Evolutionary conservation across 129 eudicot species (phyloP), one percentile per base, ranked within the genome.

Genomic region (Flaveria trinervia): DNA sequence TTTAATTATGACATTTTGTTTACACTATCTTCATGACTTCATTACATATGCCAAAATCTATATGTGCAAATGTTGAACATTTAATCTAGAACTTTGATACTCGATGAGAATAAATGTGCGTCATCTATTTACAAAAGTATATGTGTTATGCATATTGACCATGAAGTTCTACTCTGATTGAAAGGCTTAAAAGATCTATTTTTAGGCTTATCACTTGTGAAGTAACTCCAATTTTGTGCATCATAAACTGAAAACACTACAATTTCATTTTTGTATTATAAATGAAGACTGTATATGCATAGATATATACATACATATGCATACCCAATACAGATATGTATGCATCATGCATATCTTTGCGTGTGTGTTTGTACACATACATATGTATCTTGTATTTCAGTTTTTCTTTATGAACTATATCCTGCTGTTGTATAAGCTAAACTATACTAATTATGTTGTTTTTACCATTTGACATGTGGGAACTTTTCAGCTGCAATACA

Each of bases 401-500:
- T 14, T 65, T 39, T 39, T 15, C 26, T 30, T 8, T 41, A n/a
- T 9, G 18, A 17, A 43, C 0, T 11, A 18, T 43, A 11, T 10
- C 48, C 30, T 28, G 2, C 30, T 28, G 30, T 28, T 28, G 30
- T 3, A 28, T 28, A n/a, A n/a, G n/a, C n/a, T n/a, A n/a, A n/a
- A n/a, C n/a, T n/a, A 28, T 28, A 2, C 30, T 28, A 28, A 68
- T 68, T 23, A 44, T 67, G 74, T 66, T 43, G 28, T 43, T 26
- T 73, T 65, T 45, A 23, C 43, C 15, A 3, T 68, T 20, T 30
- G 4, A 12, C 75, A 7, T 43, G 12, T 57, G 51, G 61, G 20
- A 46, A 51, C 43, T 69, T 14, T 81, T 64, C 86, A 86, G 90
- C 88, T 70, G 90, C 90, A 71, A 81, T 86, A 70, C 85, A 77